Base-by-base conservation (phyloP, 805 yeast genomes). In the Cyberlindnera saturnus region DNA sequence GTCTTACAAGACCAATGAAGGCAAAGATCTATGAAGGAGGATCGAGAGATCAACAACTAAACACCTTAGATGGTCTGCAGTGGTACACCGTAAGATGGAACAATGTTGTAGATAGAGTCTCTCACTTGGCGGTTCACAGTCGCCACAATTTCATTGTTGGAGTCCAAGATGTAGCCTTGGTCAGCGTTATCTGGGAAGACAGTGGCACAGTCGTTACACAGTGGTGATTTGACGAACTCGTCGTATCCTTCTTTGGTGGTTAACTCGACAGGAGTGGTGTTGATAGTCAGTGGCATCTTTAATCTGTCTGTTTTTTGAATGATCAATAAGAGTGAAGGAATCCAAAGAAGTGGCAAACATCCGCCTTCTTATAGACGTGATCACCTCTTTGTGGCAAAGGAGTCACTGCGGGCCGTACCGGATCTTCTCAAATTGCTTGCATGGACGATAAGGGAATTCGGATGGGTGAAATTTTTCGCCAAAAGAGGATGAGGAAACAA, bases 241-340 rank as follows among this genome's bases (percentile, higher is more conserved):
- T 64, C 48, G 54, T 69, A 69, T 11, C 72, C 73, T 34, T 60
- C 56, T 6, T 63, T 53, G 11, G 70, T 62, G 10, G 70, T 65
- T 32, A 69, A 54, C 45, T 67, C 72, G 16, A 69, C 65, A 6
- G 73, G 73, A 6, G 66, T 55, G 23, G 56, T 55, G 44, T 51
- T 45, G 18, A 54, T 39, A 23, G 32, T 47, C 30, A 55, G 48
- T 34, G 45, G 43, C 44, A 38, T 29, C 15, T 29, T 17, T 18
- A 13, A 9, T 17, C 17, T 17, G 26, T 8, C 1, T 17, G 32
- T 37, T 9, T 23, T 23, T 8, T 8, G 5, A 9, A 23, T 19
- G 23, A 23, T 23, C 28, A 10, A 3, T 8, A 9, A 4, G 13
- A 4, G 28, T 23, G 28, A 23, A 23, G 11, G 28, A 23, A 23